Evolutionary conservation across 192 early-diverging fungal species (phyloP), one percentile per base, ranked within the genome.

Genomic region (Umbelopsis sp.): DNA sequence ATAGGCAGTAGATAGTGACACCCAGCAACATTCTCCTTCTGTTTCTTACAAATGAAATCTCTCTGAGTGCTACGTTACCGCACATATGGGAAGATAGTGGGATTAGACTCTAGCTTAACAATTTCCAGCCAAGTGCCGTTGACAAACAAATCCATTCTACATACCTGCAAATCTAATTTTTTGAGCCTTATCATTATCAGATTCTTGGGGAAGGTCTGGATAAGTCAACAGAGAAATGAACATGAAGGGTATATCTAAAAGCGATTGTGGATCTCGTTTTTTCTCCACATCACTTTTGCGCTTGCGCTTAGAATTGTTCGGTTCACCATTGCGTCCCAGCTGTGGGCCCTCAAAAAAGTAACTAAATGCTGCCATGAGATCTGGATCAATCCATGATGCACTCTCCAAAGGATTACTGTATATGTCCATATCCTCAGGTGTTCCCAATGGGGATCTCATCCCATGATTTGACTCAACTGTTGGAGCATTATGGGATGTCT

Each of bases 161-260:
- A 46, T 72, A 84, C 80, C 72, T 18, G 72, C 67, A 46, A 81
- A 76, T 15, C 69, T 72, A 44, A 73, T 61, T 44, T 74, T 79
- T 41, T 77, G 69, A 20, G 75, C 69, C 13, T 47, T 67, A 27
- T 67, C 45, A 30, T 16, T 69, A 22, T 52, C 67, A 0, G 45
- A 48, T 21, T 67, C 41, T 67, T 67, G 75, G 25, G 80, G 80
- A 12, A 77, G 69, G 23, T 84, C 83, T 5, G 83, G 83, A 41
- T 80, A 84, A 0, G 83, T 84, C 44, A 84, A 58, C 37, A 84
- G 53, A 44, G 77, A 80, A 64, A 84, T 84, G 33, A 84, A 81
- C 47, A 82, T 80, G 21, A 84, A 71, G 1, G 83, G 83, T 20
- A 84, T 81, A 37, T 84, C 80, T 5, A 80, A 49, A 44, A 84